Percentiles rank a stretch among this genome's conserved stretches.
Conservation (phyloP, 2,329 filamentous ascomycete genomes). For the Paecilomyces sp. region DNA sequence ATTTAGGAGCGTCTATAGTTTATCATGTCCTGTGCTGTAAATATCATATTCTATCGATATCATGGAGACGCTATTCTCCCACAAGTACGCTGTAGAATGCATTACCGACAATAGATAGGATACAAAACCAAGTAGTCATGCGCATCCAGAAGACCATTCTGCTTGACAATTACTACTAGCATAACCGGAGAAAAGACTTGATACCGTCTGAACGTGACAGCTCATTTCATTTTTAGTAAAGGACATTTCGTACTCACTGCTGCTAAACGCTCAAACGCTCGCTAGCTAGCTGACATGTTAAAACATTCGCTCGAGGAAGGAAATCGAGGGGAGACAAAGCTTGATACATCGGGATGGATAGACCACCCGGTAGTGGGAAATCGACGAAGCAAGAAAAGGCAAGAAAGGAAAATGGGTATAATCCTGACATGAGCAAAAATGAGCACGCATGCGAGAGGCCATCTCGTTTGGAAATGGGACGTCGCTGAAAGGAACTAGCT, state of each 20-base stretch:
- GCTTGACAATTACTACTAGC: neutral
- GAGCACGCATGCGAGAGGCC: neutral
- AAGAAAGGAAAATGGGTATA: neutral
- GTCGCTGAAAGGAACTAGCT: constrained; percentile 16
- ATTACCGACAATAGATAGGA: too few species aligned
- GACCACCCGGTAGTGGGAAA: neutral
- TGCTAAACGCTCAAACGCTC: neutral
- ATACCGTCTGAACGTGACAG: neutral
- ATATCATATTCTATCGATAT: neutral
- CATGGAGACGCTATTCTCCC: neutral
- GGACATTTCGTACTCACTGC: neutral
- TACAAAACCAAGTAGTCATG: too few species aligned
- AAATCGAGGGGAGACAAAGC: neutral
- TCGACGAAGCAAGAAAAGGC: neutral
- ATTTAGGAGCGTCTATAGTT: neutral
- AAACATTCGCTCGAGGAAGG: neutral
- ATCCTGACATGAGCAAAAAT: neutral
- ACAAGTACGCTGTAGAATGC: neutral
- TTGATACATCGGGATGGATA: neutral
- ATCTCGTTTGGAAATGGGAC: neutral
- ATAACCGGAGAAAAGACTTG: neutral
- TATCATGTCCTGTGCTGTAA: neutral
- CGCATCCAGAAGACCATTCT: too few species aligned
- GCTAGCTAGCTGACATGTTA: neutral
- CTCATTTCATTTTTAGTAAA: neutral